A percentile compares a stretch with the other conserved stretches of the same genome.
phyloP scores from a whole-genome alignment of 495 filamentous ascomycete species.

The Amorphotheca resinae region DNA sequence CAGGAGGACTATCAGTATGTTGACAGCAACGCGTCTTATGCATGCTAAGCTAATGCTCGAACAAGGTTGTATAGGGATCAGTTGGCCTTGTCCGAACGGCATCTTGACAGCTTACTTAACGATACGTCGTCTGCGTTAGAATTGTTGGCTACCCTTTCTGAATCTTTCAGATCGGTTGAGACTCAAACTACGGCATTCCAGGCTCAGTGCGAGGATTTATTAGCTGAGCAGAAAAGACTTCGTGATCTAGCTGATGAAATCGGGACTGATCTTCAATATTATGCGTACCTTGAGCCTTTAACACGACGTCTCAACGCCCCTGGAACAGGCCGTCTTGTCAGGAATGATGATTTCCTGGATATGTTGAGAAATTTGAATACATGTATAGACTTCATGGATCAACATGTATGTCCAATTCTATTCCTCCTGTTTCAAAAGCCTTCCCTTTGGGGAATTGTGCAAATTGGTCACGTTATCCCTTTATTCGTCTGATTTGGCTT shows the following conservation, averaged over 20 bases:
- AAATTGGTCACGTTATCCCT: too few species aligned
- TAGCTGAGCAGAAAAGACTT: conserved; percentile 66
- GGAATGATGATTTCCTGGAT: conserved; percentile 68
- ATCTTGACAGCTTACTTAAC: conserved; percentile 66
- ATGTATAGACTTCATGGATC: conserved; percentile 81
- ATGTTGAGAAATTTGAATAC: conserved; percentile 75
- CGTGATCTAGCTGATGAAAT: conserved; percentile 68
- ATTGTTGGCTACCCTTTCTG: conserved; percentile 60
- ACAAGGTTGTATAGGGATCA: conserved; percentile 63
- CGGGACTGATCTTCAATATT: conserved; percentile 77
- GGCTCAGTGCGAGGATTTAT: conserved; percentile 75
- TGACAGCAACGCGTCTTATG: neutral
- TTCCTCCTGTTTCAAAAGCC: conserved; percentile 12
- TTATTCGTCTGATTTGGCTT: too few species aligned
- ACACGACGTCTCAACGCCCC: conserved; percentile 86
- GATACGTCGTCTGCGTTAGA: conserved; percentile 62
- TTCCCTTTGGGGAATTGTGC: too few species aligned
- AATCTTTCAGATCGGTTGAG: conserved; percentile 77
- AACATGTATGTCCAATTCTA: conserved; percentile 45
- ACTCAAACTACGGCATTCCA: conserved; percentile 83
- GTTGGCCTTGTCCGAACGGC: conserved; percentile 62
- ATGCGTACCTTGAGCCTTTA: conserved; percentile 80
- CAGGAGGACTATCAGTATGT: conserved; percentile 75
- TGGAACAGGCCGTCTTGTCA: conserved; percentile 70
- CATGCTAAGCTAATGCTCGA: neutral